Evolutionary conservation across 441 rosid genomes (phyloP).

Genomic region (Populus hybrid): DNA sequence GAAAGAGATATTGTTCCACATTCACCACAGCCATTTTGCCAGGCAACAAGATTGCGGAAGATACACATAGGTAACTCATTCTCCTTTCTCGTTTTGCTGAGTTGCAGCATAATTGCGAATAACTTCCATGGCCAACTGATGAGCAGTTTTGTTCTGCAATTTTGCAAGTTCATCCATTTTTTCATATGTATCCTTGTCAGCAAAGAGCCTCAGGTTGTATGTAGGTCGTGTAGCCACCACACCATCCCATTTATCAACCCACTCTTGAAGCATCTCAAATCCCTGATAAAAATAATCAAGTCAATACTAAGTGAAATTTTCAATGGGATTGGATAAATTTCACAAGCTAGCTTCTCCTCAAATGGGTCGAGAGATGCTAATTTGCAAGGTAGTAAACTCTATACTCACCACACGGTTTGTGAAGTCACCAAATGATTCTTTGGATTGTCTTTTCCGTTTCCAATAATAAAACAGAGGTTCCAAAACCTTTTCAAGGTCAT

Average conservation of each 20-base stretch:
- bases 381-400: constrained; percentile 1
- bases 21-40: constrained; percentile 16
- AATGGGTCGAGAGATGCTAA: not conserved
- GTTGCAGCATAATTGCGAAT: constrained; percentile 60
- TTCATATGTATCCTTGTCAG: constrained; percentile 62
- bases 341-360: not conserved
- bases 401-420: constrained; percentile 77
- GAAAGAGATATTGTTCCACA: constrained; percentile 2
- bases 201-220: constrained; percentile 56
- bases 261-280: constrained; percentile 78
- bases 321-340: not conserved
- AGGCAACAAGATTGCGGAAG: not conserved
- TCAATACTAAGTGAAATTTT: not conserved
- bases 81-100: constrained; percentile 57
- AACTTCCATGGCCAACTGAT: constrained; percentile 65
- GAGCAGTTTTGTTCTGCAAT: constrained; percentile 63
- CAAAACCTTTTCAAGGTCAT: constrained; percentile 81
- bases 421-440: constrained; percentile 91
- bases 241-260: constrained; percentile 76
- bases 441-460: constrained; percentile 65
- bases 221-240: constrained; percentile 26
- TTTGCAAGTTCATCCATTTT: constrained; percentile 62
- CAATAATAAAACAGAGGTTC: constrained; percentile 93
- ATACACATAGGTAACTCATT: constrained; percentile 28
- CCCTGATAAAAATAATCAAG: constrained; percentile 46